Conservation (phyloP, 352 stramenopile genomes). For the Phytophthora podocarpi region DNA sequence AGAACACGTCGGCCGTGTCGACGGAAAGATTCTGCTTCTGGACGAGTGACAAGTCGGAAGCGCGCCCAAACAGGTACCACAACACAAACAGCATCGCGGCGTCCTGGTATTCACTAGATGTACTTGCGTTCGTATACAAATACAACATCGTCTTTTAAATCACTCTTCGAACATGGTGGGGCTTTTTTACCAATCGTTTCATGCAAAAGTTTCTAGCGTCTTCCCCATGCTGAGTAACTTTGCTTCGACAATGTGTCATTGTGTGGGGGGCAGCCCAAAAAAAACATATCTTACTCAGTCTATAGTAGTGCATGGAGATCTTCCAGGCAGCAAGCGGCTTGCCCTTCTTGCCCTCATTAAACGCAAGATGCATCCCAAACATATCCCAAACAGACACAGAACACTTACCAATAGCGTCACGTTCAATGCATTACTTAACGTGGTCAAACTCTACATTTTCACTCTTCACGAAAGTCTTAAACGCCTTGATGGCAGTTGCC, state of each 20-base stretch:
- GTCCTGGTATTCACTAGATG: slow-evolving; percentile 29
- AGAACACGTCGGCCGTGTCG: slow-evolving; percentile 21
- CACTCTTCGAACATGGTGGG: background rate
- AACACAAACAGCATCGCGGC: slow-evolving; percentile 30
- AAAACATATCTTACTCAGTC: slow-evolving; percentile 26
- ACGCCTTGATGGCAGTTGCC: slow-evolving; percentile 4
- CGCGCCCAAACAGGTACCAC: slow-evolving; percentile 38
- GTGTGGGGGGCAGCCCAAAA: slow-evolving; percentile 11
- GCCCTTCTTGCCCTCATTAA: background rate
- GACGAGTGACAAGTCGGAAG: too few species aligned
- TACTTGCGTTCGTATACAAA: slow-evolving; percentile 8
- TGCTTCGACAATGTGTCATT: background rate
- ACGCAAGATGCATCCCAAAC: too few species aligned
- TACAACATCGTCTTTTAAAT: slow-evolving; percentile 6
- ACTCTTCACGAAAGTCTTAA: slow-evolving; percentile 16
- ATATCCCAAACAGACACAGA: too few species aligned
- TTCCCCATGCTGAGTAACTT: slow-evolving; percentile 19
- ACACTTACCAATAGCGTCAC: slow-evolving; percentile 13
- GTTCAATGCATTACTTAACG: slow-evolving; percentile 17
- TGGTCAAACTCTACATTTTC: too few species aligned
- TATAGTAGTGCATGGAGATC: slow-evolving; percentile 19
- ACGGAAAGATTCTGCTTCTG: too few species aligned
- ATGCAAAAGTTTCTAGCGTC: slow-evolving; percentile 1
- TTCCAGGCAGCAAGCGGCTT: background rate
- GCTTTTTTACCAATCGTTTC: slow-evolving; percentile 2